Base-by-base conservation (phyloP, 2,329 filamentous ascomycete species). In the Epichloe brachyelytri region DNA sequence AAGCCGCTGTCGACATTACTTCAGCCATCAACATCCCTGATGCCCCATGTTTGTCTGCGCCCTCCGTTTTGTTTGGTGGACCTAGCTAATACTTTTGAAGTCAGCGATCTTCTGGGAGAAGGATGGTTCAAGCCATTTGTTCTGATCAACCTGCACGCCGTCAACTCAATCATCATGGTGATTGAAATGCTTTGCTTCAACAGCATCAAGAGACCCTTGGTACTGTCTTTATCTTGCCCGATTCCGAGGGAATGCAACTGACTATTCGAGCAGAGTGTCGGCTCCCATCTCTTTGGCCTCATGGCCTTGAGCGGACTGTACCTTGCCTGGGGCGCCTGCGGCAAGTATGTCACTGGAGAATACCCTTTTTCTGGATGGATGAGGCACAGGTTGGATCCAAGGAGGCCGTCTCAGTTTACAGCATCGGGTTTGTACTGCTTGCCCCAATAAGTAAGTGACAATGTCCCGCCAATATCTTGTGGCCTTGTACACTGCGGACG, bases 331-430 rank as follows among this genome's bases (percentile, higher is more conserved):
- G 75, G 71, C 36, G 66, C 64, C 10, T 60, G 77, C 45, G 76
- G 76, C 22, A 70, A 70, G 55, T 59, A 68, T 26, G 49, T 71
- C 48, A 77, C 74, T 2, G 70, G 69, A 36, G 67, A 68, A 48
- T 68, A 63, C 51, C 65, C 10, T 75, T 76, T 55, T 77, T 75
- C 62, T 78, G 75, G 69, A 64, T 78, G 49, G 71, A 78, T 55
- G 65, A 69, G 48, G 59, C 65, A 5, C 59, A 69, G 50, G 68
- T 74, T 55, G 69, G 69, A 44, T 68, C 67, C 30, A 63, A 68
- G 39, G 69, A 71, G 56, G 69, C 71, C 15, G 69, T 76, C 19
- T 63, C 69, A 39, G 66, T 68, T 5, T 72, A 72, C 53, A 69
- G 66, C 50, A 61, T 69, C 43, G 68, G 65, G 6, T 78, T 78